phyloP scores from a whole-genome alignment of 805 yeast genomes.

The Candida lessepsii region DNA sequence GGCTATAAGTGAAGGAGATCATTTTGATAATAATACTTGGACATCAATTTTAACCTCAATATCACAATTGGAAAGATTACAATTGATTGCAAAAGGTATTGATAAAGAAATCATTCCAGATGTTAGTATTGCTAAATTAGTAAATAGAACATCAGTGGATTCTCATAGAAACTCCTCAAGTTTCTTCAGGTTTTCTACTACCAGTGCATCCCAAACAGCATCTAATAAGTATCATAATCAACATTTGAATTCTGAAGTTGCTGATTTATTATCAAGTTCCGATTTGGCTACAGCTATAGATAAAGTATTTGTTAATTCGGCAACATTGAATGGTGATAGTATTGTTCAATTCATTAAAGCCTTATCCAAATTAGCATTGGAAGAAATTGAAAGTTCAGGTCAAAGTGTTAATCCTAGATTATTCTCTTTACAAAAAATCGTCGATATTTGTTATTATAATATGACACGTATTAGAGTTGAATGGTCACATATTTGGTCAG shows the following conservation, averaged over 20 bases:
- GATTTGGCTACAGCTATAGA: conserved; percentile 81
- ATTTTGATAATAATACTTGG: conserved; percentile 67
- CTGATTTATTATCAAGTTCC: conserved; percentile 57
- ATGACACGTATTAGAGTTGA: conserved; percentile 95
- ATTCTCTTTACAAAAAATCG: conserved; percentile 91
- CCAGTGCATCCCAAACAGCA: conserved; percentile 62
- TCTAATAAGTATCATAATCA: conserved; percentile 71
- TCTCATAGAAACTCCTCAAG: conserved; percentile 40
- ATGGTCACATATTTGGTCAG: conserved; percentile 95
- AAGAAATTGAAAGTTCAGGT: conserved; percentile 88
- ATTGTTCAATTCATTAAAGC: conserved; percentile 87
- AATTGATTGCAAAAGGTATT: conserved; percentile 82
- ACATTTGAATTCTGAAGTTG: conserved; percentile 57
- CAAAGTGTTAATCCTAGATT: conserved; percentile 81
- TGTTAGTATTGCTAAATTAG: conserved; percentile 70
- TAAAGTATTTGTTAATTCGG: conserved; percentile 80
- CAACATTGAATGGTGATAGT: conserved; percentile 75
- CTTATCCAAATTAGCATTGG: conserved; percentile 78
- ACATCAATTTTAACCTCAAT: conserved; percentile 73
- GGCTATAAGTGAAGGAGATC: conserved; percentile 78
- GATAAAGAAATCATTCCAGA: conserved; percentile 85
- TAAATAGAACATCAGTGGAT: conserved; percentile 54
- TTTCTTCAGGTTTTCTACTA: conserved; percentile 54
- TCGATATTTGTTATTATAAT: conserved; percentile 96
- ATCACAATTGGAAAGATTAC: conserved; percentile 89